phyloP scores from a whole-genome alignment of 2,329 filamentous ascomycete genomes.

The Xylaria sp. region DNA sequence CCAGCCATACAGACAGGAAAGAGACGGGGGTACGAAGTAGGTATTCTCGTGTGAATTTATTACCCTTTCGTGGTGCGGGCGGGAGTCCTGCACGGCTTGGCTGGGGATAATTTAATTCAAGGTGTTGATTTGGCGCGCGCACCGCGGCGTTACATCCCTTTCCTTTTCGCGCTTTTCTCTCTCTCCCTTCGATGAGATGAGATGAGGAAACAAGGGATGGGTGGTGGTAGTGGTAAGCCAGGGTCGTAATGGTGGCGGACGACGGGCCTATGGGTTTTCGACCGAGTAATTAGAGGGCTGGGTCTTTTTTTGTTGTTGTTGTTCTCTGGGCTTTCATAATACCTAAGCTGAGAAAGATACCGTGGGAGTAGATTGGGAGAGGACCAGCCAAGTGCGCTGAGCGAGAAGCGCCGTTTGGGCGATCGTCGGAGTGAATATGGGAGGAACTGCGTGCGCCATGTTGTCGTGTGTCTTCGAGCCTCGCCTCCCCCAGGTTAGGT shows the following conservation, averaged over 20 bases:
- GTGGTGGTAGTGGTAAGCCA: conserved; percentile 4
- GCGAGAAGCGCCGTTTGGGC: conserved; percentile 14
- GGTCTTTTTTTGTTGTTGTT: background rate
- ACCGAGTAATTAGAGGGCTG: conserved; percentile 8
- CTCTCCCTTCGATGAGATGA: conserved; percentile 3
- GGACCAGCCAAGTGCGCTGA: conserved; percentile 15
- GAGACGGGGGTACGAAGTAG: conserved; percentile 12
- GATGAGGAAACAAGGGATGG: conserved; percentile 1
- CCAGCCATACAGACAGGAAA: conserved; percentile 1
- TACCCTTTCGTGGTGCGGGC: no score
- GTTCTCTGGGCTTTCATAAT: conserved; percentile 4
- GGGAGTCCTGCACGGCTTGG: conserved; percentile 6
- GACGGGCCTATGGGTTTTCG: conserved; percentile 6
- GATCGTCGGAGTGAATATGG: background rate
- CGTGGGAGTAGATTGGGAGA: conserved; percentile 2
- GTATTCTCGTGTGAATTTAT: background rate
- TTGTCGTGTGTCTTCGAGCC: background rate
- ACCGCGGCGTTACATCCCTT: conserved; percentile 18
- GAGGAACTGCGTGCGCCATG: no score
- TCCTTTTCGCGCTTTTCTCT: background rate
- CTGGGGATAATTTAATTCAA: conserved; percentile 21
- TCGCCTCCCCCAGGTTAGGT: conserved; percentile 4
- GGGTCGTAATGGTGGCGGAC: conserved; percentile 18
- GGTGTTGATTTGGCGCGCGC: conserved; percentile 5
- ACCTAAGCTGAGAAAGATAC: conserved; percentile 16